Evolutionary conservation across 169 alveolate species (phyloP).

Genomic region (Perkinsus chesapeaki): DNA sequence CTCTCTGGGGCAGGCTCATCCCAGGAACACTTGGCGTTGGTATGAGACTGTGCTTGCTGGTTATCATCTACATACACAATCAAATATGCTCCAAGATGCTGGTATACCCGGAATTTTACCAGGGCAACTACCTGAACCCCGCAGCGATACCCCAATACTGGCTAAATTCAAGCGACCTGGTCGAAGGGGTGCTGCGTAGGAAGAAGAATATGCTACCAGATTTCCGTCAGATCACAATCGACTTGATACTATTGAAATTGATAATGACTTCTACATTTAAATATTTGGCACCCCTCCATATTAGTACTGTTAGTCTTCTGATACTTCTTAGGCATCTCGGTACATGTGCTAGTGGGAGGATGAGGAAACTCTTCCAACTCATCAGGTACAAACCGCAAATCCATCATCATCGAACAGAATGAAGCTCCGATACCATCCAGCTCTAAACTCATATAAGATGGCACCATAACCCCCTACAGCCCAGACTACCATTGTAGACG

Average conservation of each 20-base stretch:
- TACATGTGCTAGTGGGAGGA: constrained; percentile 56
- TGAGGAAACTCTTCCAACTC: constrained; percentile 54
- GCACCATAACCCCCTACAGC: background rate
- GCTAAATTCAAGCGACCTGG: too few species aligned
- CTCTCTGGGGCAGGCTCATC: constrained; percentile 66
- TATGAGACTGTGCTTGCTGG: constrained; percentile 33
- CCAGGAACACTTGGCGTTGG: constrained; percentile 72
- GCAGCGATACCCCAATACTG: too few species aligned
- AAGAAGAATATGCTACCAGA: too few species aligned
- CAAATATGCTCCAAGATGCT: constrained; percentile 36
- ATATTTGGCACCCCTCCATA: background rate
- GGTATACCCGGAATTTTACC: too few species aligned
- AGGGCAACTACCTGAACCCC: too few species aligned
- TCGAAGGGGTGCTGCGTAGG: too few species aligned
- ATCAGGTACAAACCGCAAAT: constrained; percentile 71
- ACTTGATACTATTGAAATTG: too few species aligned
- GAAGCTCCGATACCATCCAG: constrained; percentile 73
- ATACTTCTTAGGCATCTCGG: constrained; percentile 60
- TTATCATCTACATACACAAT: background rate
- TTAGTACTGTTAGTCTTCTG: constrained; percentile 15
- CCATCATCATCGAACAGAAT: constrained; percentile 59
- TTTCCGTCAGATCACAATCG: too few species aligned
- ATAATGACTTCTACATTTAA: constrained; percentile 32
- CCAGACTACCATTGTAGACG: background rate
- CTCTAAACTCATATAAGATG: constrained; percentile 51